A percentile compares a stretch with the other conserved stretches of the same genome.
phyloP scores from a whole-genome alignment of 257 asterid genomes.

The Solanum pinnatisectum region DNA sequence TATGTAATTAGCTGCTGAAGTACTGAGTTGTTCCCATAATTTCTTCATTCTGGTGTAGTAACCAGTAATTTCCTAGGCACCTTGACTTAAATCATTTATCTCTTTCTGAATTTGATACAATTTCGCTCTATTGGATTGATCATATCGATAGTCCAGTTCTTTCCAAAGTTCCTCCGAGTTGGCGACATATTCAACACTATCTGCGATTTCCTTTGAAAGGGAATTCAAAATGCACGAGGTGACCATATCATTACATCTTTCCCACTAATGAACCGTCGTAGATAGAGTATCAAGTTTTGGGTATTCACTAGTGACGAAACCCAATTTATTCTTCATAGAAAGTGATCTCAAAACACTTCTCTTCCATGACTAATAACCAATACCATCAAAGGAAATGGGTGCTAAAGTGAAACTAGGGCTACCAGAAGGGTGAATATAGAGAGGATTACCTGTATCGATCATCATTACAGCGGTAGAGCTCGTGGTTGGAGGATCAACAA shows the following conservation, averaged over 20 bases:
- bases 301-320: no score
- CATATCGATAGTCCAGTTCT: neutral
- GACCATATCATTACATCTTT: neutral
- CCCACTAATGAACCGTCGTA: neutral
- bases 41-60: neutral
- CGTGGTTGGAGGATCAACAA: no score
- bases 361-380: neutral
- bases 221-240: no score
- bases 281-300: neutral
- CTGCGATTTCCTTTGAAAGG: neutral
- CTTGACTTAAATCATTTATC: neutral
- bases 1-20: neutral
- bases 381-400: neutral
- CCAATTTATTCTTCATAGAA: no score
- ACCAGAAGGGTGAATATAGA: no score
- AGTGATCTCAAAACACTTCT: no score
- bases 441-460: no score
- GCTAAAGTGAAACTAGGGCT: no score
- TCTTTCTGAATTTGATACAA: no score
- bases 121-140: neutral
- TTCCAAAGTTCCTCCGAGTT: neutral
- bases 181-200: neutral
- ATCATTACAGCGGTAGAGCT: no score
- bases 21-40: no score
- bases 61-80: neutral